Evolutionary conservation across 2,329 filamentous ascomycete species (phyloP).

Genomic region (Akanthomyces dipterigenus): DNA sequence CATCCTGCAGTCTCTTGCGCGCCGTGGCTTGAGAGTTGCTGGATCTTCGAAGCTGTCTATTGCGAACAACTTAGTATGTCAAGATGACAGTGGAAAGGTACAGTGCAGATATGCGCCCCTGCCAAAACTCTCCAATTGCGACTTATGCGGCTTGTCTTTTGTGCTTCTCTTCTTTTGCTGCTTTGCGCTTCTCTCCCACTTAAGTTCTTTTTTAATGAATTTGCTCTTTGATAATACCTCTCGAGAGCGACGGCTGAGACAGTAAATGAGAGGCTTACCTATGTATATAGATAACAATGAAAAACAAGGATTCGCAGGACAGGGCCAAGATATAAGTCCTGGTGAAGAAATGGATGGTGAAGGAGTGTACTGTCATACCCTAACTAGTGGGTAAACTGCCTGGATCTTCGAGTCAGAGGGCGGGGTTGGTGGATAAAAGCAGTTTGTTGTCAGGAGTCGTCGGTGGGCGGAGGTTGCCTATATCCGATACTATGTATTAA

Average conservation of each 20-base stretch:
- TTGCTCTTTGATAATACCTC: not conserved
- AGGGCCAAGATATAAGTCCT: not conserved
- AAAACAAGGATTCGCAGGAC: not conserved
- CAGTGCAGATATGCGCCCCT: not conserved
- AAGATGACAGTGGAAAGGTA: not conserved
- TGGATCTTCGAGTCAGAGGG: slow-evolving; percentile 3
- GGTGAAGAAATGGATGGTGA: not conserved
- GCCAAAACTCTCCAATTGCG: not conserved
- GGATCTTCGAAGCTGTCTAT: not conserved
- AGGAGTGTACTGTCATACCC: not conserved
- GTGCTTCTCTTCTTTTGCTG: not conserved
- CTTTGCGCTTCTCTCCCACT: not conserved
- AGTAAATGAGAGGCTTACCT: not conserved
- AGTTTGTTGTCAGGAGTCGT: not conserved
- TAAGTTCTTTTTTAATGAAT: not conserved
- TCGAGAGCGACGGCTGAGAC: not conserved
- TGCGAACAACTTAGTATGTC: too few species aligned
- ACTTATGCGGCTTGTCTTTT: not conserved
- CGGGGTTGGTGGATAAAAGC: slow-evolving; percentile 7
- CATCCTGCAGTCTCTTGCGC: not conserved
- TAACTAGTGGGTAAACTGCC: not conserved
- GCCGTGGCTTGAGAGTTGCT: not conserved
- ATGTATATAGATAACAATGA: not conserved
- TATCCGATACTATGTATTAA: slow-evolving; percentile 19
- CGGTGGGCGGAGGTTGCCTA: slow-evolving; percentile 21